Evolutionary conservation across 768 basidiomycete species (phyloP).

Genomic region (Melanogaster broomeanus): DNA sequence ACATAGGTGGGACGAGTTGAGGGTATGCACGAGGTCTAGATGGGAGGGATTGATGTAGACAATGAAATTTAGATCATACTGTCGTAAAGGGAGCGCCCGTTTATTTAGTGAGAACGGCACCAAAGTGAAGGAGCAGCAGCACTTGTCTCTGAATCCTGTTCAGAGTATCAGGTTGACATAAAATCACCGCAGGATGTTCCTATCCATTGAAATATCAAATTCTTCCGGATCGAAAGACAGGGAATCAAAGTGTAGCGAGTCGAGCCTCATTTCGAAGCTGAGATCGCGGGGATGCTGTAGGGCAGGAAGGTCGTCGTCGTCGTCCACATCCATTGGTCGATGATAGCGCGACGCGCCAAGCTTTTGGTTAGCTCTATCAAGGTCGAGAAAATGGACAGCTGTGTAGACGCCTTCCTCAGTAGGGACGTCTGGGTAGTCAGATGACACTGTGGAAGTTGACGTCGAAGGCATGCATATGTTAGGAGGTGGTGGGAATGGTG

Average conservation of each 20-base stretch:
- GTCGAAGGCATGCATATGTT: slow-evolving; percentile 3
- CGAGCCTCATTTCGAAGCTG: slow-evolving; percentile 66
- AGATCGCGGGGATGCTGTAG: slow-evolving; percentile 35
- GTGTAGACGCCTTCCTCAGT: slow-evolving; percentile 16
- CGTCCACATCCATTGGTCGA: slow-evolving; percentile 1
- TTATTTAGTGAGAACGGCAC: background rate
- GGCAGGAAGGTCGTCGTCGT: background rate
- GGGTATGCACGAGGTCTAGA: background rate
- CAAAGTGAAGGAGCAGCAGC: background rate
- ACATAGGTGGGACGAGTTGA: background rate
- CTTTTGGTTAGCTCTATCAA: slow-evolving; percentile 21
- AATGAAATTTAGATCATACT: slow-evolving; percentile 9
- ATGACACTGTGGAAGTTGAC: slow-evolving; percentile 15
- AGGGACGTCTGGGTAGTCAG: slow-evolving; percentile 16
- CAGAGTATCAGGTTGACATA: background rate
- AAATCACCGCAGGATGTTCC: slow-evolving; percentile 13
- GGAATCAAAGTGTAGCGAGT: slow-evolving; percentile 73
- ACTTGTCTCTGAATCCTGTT: background rate
- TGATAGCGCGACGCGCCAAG: slow-evolving; percentile 3
- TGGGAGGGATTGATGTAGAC: background rate
- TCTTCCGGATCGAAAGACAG: slow-evolving; percentile 66
- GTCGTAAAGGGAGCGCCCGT: background rate
- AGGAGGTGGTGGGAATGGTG: background rate
- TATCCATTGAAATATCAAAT: slow-evolving; percentile 38
- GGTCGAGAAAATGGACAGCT: slow-evolving; percentile 17